Evolutionary conservation across 768 basidiomycete genomes (phyloP), one percentile per base, ranked within the genome.

Genomic region (Chiua virens): DNA sequence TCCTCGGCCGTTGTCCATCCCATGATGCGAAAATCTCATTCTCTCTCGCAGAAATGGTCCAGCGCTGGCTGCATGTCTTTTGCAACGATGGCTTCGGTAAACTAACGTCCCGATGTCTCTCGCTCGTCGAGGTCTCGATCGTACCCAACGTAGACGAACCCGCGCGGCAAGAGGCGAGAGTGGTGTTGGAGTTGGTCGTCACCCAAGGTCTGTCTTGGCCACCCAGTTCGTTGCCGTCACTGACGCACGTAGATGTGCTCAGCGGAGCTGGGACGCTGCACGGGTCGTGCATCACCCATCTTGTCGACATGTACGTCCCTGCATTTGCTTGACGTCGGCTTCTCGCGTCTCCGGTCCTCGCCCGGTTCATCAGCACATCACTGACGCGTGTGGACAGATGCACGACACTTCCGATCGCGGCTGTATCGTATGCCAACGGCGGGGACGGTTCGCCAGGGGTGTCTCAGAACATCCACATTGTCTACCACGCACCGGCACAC

Each of bases 281-380:
- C 38, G 69, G 74, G 17, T 78, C 74, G 7, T 79, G 77, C 48
- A 60, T 70, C 17, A 54, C 71, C 4, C 73, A 73, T 48, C 52
- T 82, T 22, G 72, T 81, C 32, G 81, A 82, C 55, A 67, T 79
- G 79, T 79, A 49, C 34, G 30, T 7, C 8, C 49, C 8, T 15
- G 39, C n/a, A n/a, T n/a, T 28, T 23, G 14, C 39, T 30, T 30
- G 27, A 27, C 27, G 6, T 27, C 27, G 27, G 27, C 27, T 34
- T 15, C 34, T 27, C 8, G 25, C 5, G 25, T 17, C 34, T 17
- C 34, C 15, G 34, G 34, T 34, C 34, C 15, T 5, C 30, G 27
- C n/a, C n/a, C n/a, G 10, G 30, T 30, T 30, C 3, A 3, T 30
- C 2, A 8, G 28, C 8, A 10, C 28, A 10, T 30, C 8, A 30